Evolutionary conservation across 2,329 filamentous ascomycete genomes (phyloP), one percentile per base, ranked within the genome.

Genomic region (Cladosporium colombiae): DNA sequence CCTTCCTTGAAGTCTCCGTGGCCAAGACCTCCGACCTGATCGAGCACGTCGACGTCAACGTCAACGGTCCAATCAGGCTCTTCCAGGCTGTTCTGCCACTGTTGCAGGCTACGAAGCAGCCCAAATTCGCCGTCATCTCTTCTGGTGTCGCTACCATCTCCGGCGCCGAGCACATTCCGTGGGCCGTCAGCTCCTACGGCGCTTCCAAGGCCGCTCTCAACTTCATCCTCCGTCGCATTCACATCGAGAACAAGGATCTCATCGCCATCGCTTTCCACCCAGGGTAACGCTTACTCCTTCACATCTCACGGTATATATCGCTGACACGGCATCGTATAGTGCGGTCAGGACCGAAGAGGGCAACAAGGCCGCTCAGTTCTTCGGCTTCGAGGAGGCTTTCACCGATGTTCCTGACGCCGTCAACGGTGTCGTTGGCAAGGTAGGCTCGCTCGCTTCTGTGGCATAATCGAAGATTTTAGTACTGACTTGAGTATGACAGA

Each of bases 11-110:
- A 14, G 53, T 57, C 13, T 57, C 53, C 11, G 25, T 29, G 14
- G 23, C 21, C 18, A 27, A 46, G 3, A 40, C 27, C 6, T 16
- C 18, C 56, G 33, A 59, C n/a, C 10, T 44, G 33, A 25, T 18
- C 21, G 21, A 27, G 11, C 35, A 44, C 33, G 35, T 59, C 56
- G 56, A 59, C 56, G 35, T 44, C 56, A 59, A 59, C 56, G 56
- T 59, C 23, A 27, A 59, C 21, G 56, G 33, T 2, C 21, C 23
- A 14, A 23, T 59, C 18, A 23, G 35, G 11, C 33, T 59, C 23
- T 59, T 59, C 56, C 56, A 59, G 8, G 56, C 35, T 6, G 35
- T 44, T 6, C n/a, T 23, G 33, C 33, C 56, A 5, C 33, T 59
- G 21, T 21, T 59, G 23, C 35, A 59, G 56, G 18, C 21, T 13